A percentile compares a stretch with the other conserved stretches of the same genome.
These are phyloP conservation scores for Umbilicus rupestris DNA, from an alignment of 164 flowering plant genomes.

Conservation along the genomic window DNA sequence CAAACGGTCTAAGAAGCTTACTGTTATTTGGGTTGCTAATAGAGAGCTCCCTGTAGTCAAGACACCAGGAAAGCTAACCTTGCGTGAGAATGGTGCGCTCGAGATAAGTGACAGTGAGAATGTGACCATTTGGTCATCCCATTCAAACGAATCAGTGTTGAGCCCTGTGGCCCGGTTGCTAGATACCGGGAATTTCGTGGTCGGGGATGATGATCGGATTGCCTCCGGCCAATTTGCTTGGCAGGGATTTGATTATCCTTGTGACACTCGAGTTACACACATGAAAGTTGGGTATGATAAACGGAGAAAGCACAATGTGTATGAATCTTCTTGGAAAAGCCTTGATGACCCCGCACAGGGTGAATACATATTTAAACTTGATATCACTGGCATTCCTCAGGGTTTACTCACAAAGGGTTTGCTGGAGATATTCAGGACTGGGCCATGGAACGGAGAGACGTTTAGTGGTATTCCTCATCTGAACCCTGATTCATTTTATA, in stretches of 20 bases:
- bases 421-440: conserved; percentile 13
- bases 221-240: conserved; percentile 11
- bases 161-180: conserved; percentile 5
- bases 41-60: conserved; percentile 28
- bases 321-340: conserved; percentile 29
- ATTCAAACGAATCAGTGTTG: not conserved
- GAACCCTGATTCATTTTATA: not conserved
- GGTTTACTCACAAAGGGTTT: not conserved
- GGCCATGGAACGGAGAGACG: conserved; percentile 18
- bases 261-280: conserved; percentile 20
- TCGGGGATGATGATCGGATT: conserved; percentile 18
- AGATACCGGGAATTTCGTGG: conserved; percentile 52
- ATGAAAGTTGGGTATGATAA: conserved; percentile 18
- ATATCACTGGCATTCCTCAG: conserved; percentile 12
- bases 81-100: conserved; percentile 11
- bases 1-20: conserved; percentile 13
- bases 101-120: not conserved
- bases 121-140: conserved; percentile 3
- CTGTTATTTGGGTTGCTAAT: conserved; percentile 53
- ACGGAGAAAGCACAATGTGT: conserved; percentile 8
- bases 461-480: conserved; percentile 14
- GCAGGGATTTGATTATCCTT: conserved; percentile 32
- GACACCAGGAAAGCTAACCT: conserved; percentile 20
- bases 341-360: conserved; percentile 26
- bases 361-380: conserved; percentile 11